Evolutionary conservation across 176 grass and related monocot species (phyloP), one percentile per base, ranked within the genome.

Genomic region (Lolium rigidum): DNA sequence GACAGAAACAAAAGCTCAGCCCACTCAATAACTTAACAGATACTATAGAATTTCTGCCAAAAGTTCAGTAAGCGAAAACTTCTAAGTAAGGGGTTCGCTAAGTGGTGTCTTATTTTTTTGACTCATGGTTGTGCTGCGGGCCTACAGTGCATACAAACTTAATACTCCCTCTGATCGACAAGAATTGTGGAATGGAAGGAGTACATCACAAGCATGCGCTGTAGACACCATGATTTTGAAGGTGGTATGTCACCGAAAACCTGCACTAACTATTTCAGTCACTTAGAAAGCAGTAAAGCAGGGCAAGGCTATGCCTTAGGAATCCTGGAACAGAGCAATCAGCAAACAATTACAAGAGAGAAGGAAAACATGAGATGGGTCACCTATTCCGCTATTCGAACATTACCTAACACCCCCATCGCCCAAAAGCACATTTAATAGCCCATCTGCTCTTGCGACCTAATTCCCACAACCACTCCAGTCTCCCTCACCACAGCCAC

Each of bases 1-100:
- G 14, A 82, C 49, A 22, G 58, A 21, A 78, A 82, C 8, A 74
- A 68, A 90, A 43, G 41, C 70, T 25, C 14, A 84, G 54, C 3
- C 48, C 15, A 11, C 14, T 69, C 70, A 47, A 78, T 37, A 87
- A 67, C 26, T 50, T 73, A 31, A 57, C 52, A n/a, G 11, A 46
- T 60, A 80, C 51, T 6, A 31, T 62, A 61, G 11, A 10, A 20
- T 71, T 77, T 52, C 4, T 56, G 22, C 35, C 10, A 5, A 46
- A 44, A 12, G 9, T 59, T 16, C 75, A 86, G 39, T 7, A 85
- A 58, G 15, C 1, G 0, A 39, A 24, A 57, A 76, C 17, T 20
- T 4, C 4, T 81, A 15, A n/a, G 13, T 26, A 25, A 25, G 58
- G 58, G 59, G 20, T 20, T 67, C 71, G 49, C 24, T 64, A 37